phyloP scores from a whole-genome alignment of 1,284 basidiomycete species.

The Microbotryum violaceum region DNA sequence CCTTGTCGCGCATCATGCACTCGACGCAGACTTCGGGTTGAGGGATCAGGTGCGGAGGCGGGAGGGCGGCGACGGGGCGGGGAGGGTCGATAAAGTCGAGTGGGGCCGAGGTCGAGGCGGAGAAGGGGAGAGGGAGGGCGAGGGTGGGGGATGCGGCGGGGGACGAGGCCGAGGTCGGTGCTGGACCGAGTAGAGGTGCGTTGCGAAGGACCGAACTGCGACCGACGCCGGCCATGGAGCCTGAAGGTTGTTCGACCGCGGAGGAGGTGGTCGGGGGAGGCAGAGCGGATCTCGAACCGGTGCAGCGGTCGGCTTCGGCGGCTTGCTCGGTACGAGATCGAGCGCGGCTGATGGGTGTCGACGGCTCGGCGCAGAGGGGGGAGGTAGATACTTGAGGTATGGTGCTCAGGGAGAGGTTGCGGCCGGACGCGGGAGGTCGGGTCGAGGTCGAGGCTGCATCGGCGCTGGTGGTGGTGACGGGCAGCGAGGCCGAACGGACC shows the following conservation, averaged over 20 bases:
- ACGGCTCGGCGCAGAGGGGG: too few relatives aligned
- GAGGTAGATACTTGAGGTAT: neutral
- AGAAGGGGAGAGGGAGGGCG: neutral
- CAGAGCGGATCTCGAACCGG: too few relatives aligned
- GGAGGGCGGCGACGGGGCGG: neutral
- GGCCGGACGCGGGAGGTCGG: neutral
- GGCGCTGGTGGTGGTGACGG: too few relatives aligned
- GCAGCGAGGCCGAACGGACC: too few relatives aligned
- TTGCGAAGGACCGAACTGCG: constrained; percentile 20
- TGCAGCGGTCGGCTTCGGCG: too few relatives aligned
- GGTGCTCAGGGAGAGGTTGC: neutral
- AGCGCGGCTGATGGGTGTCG: too few relatives aligned
- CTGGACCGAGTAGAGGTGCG: neutral
- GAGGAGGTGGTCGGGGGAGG: too few relatives aligned
- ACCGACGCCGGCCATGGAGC: constrained; percentile 23
- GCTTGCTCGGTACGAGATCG: too few relatives aligned
- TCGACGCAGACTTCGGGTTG: constrained; percentile 79
- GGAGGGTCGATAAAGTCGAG: neutral
- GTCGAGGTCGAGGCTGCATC: neutral
- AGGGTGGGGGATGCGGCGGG: too few relatives aligned
- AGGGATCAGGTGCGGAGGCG: constrained; percentile 29
- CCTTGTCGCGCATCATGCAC: constrained; percentile 97
- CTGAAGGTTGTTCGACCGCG: too few relatives aligned
- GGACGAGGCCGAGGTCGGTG: neutral
- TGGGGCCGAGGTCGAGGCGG: neutral